Percentiles rank a stretch among this genome's conserved stretches.
These are phyloP conservation scores for Pseudocercospora vitis DNA, from an alignment of 2,329 filamentous ascomycete genomes.

Conservation along the genomic window DNA sequence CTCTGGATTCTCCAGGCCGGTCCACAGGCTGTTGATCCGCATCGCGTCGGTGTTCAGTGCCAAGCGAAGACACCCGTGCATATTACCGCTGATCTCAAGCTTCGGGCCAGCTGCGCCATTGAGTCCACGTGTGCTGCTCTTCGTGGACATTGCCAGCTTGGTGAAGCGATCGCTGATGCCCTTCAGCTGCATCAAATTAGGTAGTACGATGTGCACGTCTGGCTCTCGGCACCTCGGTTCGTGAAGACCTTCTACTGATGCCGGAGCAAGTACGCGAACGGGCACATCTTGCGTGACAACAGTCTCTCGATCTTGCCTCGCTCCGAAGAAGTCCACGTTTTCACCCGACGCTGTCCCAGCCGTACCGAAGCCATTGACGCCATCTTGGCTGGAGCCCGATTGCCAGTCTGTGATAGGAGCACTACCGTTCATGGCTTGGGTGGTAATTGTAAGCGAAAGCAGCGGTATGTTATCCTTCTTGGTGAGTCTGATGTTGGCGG, in stretches of 20 bases:
- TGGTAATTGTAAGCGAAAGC: conserved; percentile 85
- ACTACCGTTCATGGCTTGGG: conserved; percentile 62
- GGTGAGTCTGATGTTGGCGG: conserved; percentile 82
- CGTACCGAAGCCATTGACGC: conserved; percentile 39
- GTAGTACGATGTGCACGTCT: conserved; percentile 90
- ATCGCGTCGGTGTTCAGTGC: conserved; percentile 80
- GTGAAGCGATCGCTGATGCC: conserved; percentile 95
- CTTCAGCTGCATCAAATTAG: conserved; percentile 83
- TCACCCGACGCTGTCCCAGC: conserved; percentile 26
- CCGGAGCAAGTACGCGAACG: conserved; percentile 81
- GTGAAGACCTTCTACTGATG: conserved; percentile 86
- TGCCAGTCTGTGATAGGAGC: conserved; percentile 36
- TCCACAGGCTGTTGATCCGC: conserved; percentile 83
- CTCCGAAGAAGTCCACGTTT: conserved; percentile 46
- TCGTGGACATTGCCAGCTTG: conserved; percentile 63
- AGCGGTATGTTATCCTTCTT: conserved; percentile 88
- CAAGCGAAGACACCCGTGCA: conserved; percentile 83
- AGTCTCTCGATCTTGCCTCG: conserved; percentile 75
- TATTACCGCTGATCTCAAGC: conserved; percentile 86
- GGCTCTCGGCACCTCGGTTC: conserved; percentile 88
- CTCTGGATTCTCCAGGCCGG: conserved; percentile 79
- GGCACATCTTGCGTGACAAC: conserved; percentile 94
- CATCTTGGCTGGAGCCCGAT: conserved; percentile 30
- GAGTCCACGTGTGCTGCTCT: conserved; percentile 42
- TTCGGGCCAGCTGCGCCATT: conserved; percentile 53